Evolutionary conservation across 23 red algal species (phyloP).

Genomic region (Agarophyton chilense): DNA sequence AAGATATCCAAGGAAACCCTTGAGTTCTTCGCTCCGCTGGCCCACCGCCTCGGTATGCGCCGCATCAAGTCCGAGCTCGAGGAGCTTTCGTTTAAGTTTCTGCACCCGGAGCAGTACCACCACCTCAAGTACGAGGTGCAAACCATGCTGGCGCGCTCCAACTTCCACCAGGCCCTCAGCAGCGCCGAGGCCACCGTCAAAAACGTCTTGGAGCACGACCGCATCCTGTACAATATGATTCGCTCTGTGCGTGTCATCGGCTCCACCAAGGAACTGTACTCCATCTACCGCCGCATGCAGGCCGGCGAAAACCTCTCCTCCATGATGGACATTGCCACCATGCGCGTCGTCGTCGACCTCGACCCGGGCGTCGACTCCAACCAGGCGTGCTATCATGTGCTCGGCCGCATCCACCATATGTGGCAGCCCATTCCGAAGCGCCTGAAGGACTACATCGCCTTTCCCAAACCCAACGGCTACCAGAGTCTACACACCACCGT

Average conservation of each 20-base stretch:
- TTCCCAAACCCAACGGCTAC: constrained; percentile 99
- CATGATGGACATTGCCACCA: constrained; percentile 88
- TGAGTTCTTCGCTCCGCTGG: constrained; percentile 97
- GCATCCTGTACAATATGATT: constrained; percentile 80
- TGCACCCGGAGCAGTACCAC: constrained; percentile 89
- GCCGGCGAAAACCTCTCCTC: constrained; percentile 73
- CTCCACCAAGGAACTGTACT: constrained; percentile 84
- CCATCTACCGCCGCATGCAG: constrained; percentile 84
- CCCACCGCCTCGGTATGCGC: constrained; percentile 92
- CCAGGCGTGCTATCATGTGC: constrained; percentile 92
- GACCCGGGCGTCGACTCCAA: constrained; percentile 75
- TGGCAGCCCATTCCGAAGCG: constrained; percentile 95
- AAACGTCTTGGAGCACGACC: constrained; percentile 78
- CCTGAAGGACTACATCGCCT: constrained; percentile 99
- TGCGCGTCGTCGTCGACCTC: constrained; percentile 83
- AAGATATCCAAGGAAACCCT: constrained; percentile 95
- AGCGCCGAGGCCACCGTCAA: constrained; percentile 63
- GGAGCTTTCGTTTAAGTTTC: constrained; percentile 85
- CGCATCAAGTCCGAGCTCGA: constrained; percentile 89
- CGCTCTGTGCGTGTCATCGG: constrained; percentile 69
- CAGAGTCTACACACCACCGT: constrained; percentile 96
- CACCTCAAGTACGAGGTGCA: constrained; percentile 65
- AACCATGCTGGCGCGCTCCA: constrained; percentile 48
- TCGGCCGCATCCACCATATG: constrained; percentile 85
- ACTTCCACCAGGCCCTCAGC: constrained; percentile 54